Evolutionary conservation across 163 green algal genomes (phyloP).

Genomic region (Coccomyxa subellipsoidea): DNA sequence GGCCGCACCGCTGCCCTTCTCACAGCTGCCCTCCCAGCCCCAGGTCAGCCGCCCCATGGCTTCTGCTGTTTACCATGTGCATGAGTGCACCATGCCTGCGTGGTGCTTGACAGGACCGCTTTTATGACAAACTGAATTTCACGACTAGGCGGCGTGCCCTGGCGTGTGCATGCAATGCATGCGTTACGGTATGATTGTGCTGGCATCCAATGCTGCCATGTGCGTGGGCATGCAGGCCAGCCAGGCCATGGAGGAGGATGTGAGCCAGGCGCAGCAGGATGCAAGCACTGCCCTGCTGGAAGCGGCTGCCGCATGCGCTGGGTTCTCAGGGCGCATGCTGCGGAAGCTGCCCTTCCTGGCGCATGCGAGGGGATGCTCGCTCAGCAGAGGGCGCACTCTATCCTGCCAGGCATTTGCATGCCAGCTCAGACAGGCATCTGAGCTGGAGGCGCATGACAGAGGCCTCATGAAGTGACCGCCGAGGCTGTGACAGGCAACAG

Average conservation of each 20-base stretch:
- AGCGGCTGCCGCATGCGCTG: conserved; percentile 50
- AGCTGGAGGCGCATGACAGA: background rate
- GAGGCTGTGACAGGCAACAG: background rate
- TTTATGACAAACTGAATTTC: no score
- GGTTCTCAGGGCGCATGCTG: conserved; percentile 73
- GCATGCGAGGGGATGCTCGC: conserved; percentile 36
- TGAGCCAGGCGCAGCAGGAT: background rate
- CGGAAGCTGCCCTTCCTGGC: conserved; percentile 90
- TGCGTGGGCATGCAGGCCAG: conserved; percentile 4
- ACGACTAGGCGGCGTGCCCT: no score
- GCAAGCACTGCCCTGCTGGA: conserved; percentile 27
- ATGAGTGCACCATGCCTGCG: background rate
- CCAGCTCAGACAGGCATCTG: background rate
- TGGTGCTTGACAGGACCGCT: no score
- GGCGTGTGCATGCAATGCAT: no score
- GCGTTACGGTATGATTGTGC: background rate
- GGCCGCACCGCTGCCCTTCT: background rate
- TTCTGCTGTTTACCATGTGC: background rate
- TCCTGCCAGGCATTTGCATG: background rate
- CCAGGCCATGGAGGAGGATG: conserved; percentile 10
- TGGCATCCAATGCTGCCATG: background rate
- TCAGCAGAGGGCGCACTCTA: background rate
- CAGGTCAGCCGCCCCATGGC: conserved; percentile 2
- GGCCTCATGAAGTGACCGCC: background rate
- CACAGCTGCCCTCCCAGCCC: background rate